Percentiles rank a stretch among this genome's conserved stretches.
These are phyloP conservation scores for Cercospora janseana DNA, from an alignment of 2,329 filamentous ascomycete genomes.

Conservation along the genomic window DNA sequence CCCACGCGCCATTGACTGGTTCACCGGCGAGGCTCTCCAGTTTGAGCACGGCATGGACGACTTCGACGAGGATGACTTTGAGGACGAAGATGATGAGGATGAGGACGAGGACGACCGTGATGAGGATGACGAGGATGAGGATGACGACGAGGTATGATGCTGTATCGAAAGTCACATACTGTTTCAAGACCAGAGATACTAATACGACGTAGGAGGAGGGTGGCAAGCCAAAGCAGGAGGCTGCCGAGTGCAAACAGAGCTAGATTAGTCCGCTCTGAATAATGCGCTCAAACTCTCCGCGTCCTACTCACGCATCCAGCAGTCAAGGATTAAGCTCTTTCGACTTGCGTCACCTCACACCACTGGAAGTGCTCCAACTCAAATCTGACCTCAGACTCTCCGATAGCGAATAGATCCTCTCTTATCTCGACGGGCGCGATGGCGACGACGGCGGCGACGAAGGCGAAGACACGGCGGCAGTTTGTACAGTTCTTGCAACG, in stretches of 20 bases:
- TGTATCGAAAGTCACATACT: not conserved
- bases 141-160: conserved; percentile 51
- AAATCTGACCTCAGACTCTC: conserved; percentile 10
- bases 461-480: conserved; percentile 12
- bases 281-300: conserved; percentile 1
- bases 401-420: conserved; percentile 17
- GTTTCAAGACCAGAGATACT: not conserved
- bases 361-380: conserved; percentile 12
- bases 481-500: conserved; percentile 17
- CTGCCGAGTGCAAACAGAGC: conserved; percentile 95
- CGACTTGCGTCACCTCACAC: conserved; percentile 9
- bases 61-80: conserved; percentile 75
- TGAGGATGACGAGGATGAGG: conserved; percentile 66
- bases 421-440: not conserved
- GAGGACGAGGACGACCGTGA: conserved; percentile 83
- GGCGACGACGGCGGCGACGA: too few species aligned
- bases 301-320: not conserved
- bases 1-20: conserved; percentile 97
- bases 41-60: conserved; percentile 92
- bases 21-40: conserved; percentile 94
- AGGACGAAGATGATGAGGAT: conserved; percentile 90
- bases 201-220: conserved; percentile 63
- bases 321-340: not conserved
- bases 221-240: conserved; percentile 88
- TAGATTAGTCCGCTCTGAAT: conserved; percentile 42